Conservation (phyloP, 768 basidiomycete species). For the Suillus decipiens region DNA sequence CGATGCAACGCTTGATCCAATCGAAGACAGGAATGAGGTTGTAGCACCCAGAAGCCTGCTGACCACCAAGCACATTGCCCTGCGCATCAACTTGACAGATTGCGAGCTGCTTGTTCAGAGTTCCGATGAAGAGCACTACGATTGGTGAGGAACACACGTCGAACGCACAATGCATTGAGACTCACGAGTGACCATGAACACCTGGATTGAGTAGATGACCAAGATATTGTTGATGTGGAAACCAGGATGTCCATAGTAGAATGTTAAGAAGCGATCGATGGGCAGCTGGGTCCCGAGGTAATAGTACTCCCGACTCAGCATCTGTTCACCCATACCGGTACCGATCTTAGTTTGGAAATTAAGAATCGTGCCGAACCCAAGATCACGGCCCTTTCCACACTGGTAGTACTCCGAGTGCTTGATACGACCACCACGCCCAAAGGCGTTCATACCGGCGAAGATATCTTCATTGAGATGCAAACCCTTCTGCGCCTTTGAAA, state of each 20-base stretch:
- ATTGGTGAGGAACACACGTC: constrained; percentile 14
- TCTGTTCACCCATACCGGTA: constrained; percentile 99
- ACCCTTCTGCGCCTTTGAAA: constrained; percentile 99
- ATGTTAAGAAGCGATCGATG: constrained; percentile 97
- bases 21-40: constrained; percentile 95
- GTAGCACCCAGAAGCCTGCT: constrained; percentile 80
- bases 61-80: constrained; percentile 78
- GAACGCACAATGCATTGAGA: constrained; percentile 22
- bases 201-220: constrained; percentile 96
- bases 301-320: constrained; percentile 99
- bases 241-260: constrained; percentile 99
- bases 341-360: constrained; percentile 99
- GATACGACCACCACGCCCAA: constrained; percentile 97
- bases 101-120: constrained; percentile 88
- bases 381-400: constrained; percentile 98
- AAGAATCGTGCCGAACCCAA: constrained; percentile 98
- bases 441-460: constrained; percentile 99
- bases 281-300: constrained; percentile 98
- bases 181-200: constrained; percentile 95
- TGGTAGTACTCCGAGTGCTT: constrained; percentile 99
- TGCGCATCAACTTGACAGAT: constrained; percentile 87
- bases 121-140: constrained; percentile 90
- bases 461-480: constrained; percentile 99
- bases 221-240: constrained; percentile 99
- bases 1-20: constrained; percentile 96